Conservation (phyloP, 345 rosid genomes). For the Punica granatum region DNA sequence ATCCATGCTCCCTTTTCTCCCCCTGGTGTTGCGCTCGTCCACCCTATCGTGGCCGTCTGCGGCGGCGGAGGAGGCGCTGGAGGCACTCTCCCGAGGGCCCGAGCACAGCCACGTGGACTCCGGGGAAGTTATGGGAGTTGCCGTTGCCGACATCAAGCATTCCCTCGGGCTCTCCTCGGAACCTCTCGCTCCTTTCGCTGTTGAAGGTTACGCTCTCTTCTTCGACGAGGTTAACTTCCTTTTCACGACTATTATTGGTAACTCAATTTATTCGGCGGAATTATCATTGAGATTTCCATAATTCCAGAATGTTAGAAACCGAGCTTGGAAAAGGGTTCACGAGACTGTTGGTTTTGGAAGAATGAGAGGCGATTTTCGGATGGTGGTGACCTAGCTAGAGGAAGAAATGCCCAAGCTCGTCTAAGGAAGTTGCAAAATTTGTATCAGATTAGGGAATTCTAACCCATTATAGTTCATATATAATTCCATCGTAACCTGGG, state of each 20-base stretch:
- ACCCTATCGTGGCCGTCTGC: conserved; percentile 67
- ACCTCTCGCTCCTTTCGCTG: conserved; percentile 28
- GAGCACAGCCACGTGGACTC: conserved; percentile 48
- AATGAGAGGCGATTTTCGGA: background rate
- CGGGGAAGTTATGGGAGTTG: conserved; percentile 47
- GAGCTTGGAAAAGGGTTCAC: background rate
- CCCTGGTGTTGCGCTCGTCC: conserved; percentile 39
- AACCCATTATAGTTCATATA: too few species aligned
- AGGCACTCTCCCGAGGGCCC: conserved; percentile 58
- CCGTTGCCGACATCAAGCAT: conserved; percentile 46
- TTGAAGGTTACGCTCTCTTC: conserved; percentile 51
- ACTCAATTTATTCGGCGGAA: background rate
- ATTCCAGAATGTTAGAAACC: background rate
- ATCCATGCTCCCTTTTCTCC: conserved; percentile 51
- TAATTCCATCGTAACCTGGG: too few species aligned
- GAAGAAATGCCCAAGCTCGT: background rate
- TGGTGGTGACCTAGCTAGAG: background rate
- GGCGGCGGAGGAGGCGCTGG: conserved; percentile 47
- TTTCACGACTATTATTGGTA: background rate
- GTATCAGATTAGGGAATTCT: too few species aligned
- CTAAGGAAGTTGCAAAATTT: background rate
- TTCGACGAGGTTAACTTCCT: conserved; percentile 54
- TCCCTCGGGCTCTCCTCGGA: conserved; percentile 35
- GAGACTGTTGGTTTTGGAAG: too few species aligned
- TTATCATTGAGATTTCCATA: background rate